phyloP scores from a whole-genome alignment of 352 stramenopile genomes.

The Pythium plurisporium region DNA sequence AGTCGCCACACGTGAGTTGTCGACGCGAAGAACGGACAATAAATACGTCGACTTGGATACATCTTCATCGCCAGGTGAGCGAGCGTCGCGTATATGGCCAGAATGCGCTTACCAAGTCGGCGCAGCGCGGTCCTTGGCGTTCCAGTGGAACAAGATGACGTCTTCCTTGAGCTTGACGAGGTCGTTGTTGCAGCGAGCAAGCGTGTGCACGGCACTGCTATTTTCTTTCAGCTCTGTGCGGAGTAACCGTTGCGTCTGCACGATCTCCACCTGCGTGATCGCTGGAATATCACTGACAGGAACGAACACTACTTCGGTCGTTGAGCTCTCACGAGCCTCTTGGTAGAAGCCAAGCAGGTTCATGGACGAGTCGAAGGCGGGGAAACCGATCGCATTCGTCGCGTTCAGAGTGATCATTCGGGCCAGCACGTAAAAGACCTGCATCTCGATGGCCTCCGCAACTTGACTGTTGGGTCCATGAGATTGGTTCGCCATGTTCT shows the following conservation, averaged over 20 bases:
- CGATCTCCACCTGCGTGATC: conserved; percentile 67
- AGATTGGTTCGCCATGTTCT: conserved; percentile 40
- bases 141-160: conserved; percentile 84
- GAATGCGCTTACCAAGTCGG: conserved; percentile 25
- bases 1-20: background rate
- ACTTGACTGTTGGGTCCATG: conserved; percentile 37
- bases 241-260: conserved; percentile 60
- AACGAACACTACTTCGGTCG: conserved; percentile 79
- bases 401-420: conserved; percentile 69
- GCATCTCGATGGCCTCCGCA: conserved; percentile 67
- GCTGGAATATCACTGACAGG: conserved; percentile 68
- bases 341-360: conserved; percentile 83
- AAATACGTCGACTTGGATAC: conserved; percentile 17
- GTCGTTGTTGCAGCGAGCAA: conserved; percentile 74
- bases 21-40: conserved; percentile 10
- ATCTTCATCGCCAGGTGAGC: too few relatives aligned
- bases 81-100: too few relatives aligned
- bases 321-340: conserved; percentile 63
- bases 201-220: conserved; percentile 62
- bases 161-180: conserved; percentile 84
- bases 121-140: conserved; percentile 59
- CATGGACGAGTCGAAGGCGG: conserved; percentile 62
- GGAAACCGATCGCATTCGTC: conserved; percentile 71
- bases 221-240: conserved; percentile 69
- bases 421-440: conserved; percentile 78